Evolutionary conservation across 2,329 filamentous ascomycete genomes (phyloP).

Genomic region (Paraphaeosphaeria minitans): DNA sequence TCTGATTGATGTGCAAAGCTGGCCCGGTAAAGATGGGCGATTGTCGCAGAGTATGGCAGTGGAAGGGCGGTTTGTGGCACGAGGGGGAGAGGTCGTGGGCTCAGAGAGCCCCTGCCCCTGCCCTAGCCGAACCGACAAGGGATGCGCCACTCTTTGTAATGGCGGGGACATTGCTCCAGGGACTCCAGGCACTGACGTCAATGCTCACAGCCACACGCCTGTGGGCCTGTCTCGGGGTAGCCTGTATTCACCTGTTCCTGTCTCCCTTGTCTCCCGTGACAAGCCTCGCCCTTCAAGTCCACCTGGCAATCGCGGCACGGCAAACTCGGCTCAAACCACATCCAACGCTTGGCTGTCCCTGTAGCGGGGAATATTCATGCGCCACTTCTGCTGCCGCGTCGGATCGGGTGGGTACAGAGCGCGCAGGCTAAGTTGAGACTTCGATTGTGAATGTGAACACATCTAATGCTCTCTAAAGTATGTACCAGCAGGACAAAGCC

Average conservation of each 20-base stretch:
- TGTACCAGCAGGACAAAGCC: background rate
- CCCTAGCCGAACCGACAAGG: constrained; percentile 4
- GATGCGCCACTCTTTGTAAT: too few species aligned
- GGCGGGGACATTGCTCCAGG: too few species aligned
- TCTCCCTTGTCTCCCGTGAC: background rate
- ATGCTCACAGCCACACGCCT: constrained; percentile 2
- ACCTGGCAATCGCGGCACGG: constrained; percentile 1
- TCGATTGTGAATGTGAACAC: background rate
- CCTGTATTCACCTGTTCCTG: background rate
- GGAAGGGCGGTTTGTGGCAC: background rate
- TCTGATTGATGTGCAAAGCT: background rate
- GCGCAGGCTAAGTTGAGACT: background rate
- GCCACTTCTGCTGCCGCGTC: background rate
- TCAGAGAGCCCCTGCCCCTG: background rate
- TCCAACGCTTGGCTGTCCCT: constrained; percentile 1
- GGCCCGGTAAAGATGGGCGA: background rate
- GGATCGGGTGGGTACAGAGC: background rate
- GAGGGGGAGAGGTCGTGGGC: constrained; percentile 1
- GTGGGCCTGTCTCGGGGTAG: background rate
- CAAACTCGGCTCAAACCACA: constrained; percentile 3
- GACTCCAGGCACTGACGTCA: constrained; percentile 2
- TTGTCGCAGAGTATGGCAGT: background rate
- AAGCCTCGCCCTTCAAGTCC: background rate
- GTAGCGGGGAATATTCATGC: background rate
- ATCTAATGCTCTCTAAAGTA: background rate